Evolutionary conservation across 2,329 filamentous ascomycete species (phyloP), one percentile per base, ranked within the genome.

Genomic region (Simplicillium aogashimaense): DNA sequence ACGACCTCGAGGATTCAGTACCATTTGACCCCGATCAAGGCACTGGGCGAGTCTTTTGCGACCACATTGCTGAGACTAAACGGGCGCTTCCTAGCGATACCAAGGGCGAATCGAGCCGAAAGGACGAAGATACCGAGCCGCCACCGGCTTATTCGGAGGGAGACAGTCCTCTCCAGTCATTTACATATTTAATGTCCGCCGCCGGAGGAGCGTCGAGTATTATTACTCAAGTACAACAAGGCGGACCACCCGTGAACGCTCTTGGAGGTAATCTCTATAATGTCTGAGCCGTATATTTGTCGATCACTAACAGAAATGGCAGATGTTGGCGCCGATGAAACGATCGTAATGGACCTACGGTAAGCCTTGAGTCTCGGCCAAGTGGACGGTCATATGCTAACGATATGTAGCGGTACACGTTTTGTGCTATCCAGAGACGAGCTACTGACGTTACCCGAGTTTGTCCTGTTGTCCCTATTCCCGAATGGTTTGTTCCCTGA

Each of bases 401-500:
- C 46, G 42, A 33, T 43, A 30, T 40, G 47, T 54, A 95, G 92
- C 63, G 92, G 90, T 50, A 92, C 84, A 43, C 82, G 86, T 50
- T 98, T 98, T 61, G 89, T 89, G 14, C 77, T 98, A 37, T 97
- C 90, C 12, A 75, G 92, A 58, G 92, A 98, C 57, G 92, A 98
- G 63, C 76, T 98, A 39, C 70, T 98, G 47, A 98, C 92, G 9
- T 73, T 98, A 37, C 92, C 92, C 39, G 92, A 98, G 67, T 98
- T 98, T 55, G 92, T 98, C 35, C 75, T 98, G 35, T 71, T 98
- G 32, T 98, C 92, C n/a, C 73, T 98, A 32, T 98, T 98, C 54
- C 92, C 92, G 31, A 98, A 98, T 59, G 92, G 92, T n/a, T 74
- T 98, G 17, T 88, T 98, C 46, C 92, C 92, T 5, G 92, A 98